Evolutionary conservation across 805 yeast genomes (phyloP), one percentile per base, ranked within the genome.

Genomic region (Candida incommunis): DNA sequence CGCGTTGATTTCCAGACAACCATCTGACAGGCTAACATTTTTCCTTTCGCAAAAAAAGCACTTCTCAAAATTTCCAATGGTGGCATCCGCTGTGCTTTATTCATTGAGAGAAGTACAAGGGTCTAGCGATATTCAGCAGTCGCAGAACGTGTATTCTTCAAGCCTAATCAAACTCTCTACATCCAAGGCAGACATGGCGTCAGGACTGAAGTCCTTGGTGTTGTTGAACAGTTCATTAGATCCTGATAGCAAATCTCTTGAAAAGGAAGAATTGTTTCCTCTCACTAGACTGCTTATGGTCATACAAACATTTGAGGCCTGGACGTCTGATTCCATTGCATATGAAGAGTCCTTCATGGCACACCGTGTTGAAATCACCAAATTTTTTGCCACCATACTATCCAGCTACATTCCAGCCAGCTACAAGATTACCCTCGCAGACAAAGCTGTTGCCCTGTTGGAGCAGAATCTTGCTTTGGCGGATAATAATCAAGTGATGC

Each of bases 241-340:
- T 2, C 54, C 62, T 18, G 67, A 61, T 16, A 50, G 49, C 21
- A 54, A 45, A 1, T 63, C 61, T 41, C 27, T 13, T 9, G 37
- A 31, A 31, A 25, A 7, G 11, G 27, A 25, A 13, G 61, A 57
- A n/a, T 67, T 77, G 2, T 62, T 82, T 22, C 80, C 84, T 4
- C 67, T 72, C 2, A 87, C 78, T 54, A 70, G 92, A 51, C 63
- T 80, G 34, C 71, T 68, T 40, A 75, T 82, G 84, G 61, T 80
- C 5, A 49, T 83, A 18, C 71, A 67, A 37, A 69, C 73, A 3
- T 50, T 86, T 1, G 55, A 60, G 3, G 62, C 61, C 18, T 80
- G 88, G 84, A 51, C 80, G 21, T 82, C 77, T 22, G 69, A 78
- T 15, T 85, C 76, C 20, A 52, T 70, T 43, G 75, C 81, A 1